Evolutionary conservation across 208 protist species (phyloP).

Genomic region (Leishmania turanica): DNA sequence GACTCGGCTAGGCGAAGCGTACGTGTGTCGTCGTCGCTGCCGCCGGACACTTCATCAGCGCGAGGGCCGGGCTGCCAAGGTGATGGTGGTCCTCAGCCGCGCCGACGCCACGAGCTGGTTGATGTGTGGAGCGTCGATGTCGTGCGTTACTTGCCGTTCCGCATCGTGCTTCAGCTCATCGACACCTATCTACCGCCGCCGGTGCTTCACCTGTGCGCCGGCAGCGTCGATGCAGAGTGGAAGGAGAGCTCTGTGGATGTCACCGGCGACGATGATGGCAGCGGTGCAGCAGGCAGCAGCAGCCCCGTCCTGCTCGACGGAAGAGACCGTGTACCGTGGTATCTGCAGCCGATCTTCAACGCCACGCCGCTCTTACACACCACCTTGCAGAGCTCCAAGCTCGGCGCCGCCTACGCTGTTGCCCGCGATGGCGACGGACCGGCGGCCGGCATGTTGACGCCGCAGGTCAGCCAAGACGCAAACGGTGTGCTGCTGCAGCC

Average conservation of each 20-base stretch:
- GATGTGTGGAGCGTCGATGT: constrained; percentile 32
- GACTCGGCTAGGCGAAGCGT: not conserved
- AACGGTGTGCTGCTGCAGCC: constrained; percentile 33
- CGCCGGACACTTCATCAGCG: not conserved
- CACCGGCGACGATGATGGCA: constrained; percentile 1
- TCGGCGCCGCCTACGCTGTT: constrained; percentile 26
- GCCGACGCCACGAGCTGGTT: constrained; percentile 12
- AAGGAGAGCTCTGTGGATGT: not conserved
- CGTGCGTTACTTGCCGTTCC: constrained; percentile 31
- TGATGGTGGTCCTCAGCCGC: not conserved
- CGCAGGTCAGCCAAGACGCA: constrained; percentile 22
- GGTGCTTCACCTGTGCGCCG: constrained; percentile 20
- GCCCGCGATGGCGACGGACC: constrained; percentile 19
- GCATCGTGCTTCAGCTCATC: constrained; percentile 51
- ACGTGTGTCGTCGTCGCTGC: not conserved
- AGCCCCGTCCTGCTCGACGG: constrained; percentile 10
- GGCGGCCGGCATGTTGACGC: constrained; percentile 11
- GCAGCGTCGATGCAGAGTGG: constrained; percentile 8
- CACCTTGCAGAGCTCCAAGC: constrained; percentile 25
- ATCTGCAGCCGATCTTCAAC: constrained; percentile 29
- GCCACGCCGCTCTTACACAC: constrained; percentile 14
- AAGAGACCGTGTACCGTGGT: constrained; percentile 29
- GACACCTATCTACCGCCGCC: constrained; percentile 62
- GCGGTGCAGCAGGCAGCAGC: not conserved
- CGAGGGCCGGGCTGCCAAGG: not conserved